Evolutionary conservation across 192 early-diverging fungal species (phyloP).

Genomic region (Podila epicladia): DNA sequence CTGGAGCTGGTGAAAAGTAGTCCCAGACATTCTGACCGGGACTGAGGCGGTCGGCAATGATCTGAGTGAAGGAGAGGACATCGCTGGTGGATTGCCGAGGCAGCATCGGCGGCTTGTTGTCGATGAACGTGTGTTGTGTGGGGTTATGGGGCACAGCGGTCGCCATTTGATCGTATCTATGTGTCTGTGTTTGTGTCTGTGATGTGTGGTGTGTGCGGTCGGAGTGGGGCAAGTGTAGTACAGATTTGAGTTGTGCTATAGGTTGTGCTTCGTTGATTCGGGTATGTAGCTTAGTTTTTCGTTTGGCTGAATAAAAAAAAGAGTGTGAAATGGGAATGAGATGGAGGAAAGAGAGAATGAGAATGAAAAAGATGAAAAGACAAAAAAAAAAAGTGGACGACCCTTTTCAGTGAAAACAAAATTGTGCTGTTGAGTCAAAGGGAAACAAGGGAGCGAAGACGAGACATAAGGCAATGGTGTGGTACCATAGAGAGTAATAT

Average conservation of each 20-base stretch:
- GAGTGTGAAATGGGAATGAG: not conserved
- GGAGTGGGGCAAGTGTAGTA: too few species aligned
- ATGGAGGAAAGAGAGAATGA: not conserved
- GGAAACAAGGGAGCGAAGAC: too few species aligned
- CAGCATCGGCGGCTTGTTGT: slow-evolving; percentile 37
- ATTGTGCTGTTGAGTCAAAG: not conserved
- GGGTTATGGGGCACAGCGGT: slow-evolving; percentile 8
- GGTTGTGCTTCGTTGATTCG: not conserved
- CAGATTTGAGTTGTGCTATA: too few species aligned
- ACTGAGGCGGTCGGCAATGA: slow-evolving; percentile 35
- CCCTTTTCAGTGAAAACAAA: not conserved
- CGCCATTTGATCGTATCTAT: not conserved
- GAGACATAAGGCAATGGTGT: too few species aligned
- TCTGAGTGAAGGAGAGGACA: slow-evolving; percentile 39
- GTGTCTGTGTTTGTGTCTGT: not conserved
- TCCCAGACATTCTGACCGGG: slow-evolving; percentile 44
- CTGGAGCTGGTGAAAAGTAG: slow-evolving; percentile 29
- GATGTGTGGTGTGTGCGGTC: not conserved
- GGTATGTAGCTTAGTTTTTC: not conserved
- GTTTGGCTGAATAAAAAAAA: not conserved
- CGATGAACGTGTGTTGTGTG: slow-evolving; percentile 31
- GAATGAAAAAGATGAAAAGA: not conserved
- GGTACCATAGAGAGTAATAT: too few species aligned
- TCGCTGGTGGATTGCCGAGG: slow-evolving; percentile 44
- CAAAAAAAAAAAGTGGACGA: slow-evolving; percentile 1